These are phyloP conservation scores for Limnanthes douglasii DNA, from an alignment of 345 rosid species.

Conservation along the genomic window DNA sequence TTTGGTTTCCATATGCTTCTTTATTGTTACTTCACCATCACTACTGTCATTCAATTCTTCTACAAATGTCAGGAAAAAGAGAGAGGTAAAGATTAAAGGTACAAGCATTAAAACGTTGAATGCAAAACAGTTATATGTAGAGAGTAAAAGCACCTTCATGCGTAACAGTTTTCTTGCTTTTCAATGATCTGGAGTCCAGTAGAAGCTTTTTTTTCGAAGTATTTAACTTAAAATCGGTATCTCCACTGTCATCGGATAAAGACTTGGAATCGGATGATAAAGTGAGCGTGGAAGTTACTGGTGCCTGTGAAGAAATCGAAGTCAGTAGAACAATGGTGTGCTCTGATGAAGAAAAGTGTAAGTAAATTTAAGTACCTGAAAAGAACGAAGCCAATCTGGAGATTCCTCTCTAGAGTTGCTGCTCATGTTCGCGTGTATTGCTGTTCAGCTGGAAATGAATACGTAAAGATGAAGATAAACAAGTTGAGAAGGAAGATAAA, in stretches of 20 bases:
- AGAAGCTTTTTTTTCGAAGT: constrained; percentile 11
- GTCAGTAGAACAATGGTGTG: neutral
- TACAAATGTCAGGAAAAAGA: too few relatives aligned
- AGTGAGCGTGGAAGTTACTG: constrained; percentile 21
- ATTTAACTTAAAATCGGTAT: constrained; percentile 10
- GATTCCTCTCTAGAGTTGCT: constrained; percentile 52
- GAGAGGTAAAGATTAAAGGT: too few relatives aligned
- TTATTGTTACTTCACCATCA: constrained; percentile 9
- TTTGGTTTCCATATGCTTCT: constrained; percentile 16
- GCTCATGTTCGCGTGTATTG: constrained; percentile 27
- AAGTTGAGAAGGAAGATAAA: neutral
- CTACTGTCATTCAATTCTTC: constrained; percentile 21
- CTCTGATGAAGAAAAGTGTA: constrained; percentile 3
- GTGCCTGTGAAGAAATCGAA: constrained; percentile 28
- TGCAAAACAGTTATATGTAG: too few relatives aligned
- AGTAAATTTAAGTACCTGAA: too few relatives aligned
- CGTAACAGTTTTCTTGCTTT: too few relatives aligned
- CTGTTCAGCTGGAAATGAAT: constrained; percentile 6
- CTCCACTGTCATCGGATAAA: constrained; percentile 21
- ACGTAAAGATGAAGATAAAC: neutral
- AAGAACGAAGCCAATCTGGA: constrained; percentile 73
- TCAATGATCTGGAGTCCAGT: neutral
- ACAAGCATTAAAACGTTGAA: too few relatives aligned
- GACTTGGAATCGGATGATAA: constrained; percentile 49
- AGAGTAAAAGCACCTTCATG: too few relatives aligned